Evolutionary conservation across 768 basidiomycete species (phyloP).

Genomic region (Collybiopsis luxurians): DNA sequence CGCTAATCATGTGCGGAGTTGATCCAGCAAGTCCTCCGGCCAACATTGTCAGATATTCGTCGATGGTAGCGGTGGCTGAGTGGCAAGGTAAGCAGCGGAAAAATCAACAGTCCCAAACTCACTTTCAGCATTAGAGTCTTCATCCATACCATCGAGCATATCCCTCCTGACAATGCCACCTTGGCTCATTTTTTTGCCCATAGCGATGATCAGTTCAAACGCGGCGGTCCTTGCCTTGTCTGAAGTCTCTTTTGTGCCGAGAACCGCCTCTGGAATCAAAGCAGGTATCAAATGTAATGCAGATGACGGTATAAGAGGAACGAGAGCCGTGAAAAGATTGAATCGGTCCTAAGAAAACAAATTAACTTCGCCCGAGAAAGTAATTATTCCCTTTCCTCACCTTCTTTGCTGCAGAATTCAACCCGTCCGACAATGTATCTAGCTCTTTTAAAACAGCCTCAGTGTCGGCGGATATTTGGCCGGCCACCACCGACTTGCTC

Average conservation of each 20-base stretch:
- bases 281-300: conserved; percentile 83
- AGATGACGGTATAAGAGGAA: conserved; percentile 64
- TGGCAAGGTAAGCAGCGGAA: not conserved
- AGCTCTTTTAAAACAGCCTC: conserved; percentile 63
- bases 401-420: conserved; percentile 86
- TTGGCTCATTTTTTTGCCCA: conserved; percentile 88
- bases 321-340: conserved; percentile 64
- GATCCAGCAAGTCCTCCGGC: conserved; percentile 92
- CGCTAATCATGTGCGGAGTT: conserved; percentile 97
- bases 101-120: too few species aligned
- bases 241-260: conserved; percentile 96
- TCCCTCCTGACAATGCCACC: conserved; percentile 82
- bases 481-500: conserved; percentile 65
- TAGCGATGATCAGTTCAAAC: conserved; percentile 85
- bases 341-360: conserved; percentile 68
- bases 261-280: conserved; percentile 88
- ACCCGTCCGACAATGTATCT: conserved; percentile 59
- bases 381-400: conserved; percentile 30
- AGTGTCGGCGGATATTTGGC: conserved; percentile 51
- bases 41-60: conserved; percentile 96
- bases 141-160: conserved; percentile 82
- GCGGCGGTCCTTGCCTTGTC: conserved; percentile 87
- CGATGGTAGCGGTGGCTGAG: conserved; percentile 65
- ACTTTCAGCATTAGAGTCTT: conserved; percentile 52
- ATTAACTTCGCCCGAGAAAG: not conserved